These are phyloP conservation scores for Neodidymelliopsis sp. DNA, from an alignment of 2,329 filamentous ascomycete species.

Conservation along the genomic window DNA sequence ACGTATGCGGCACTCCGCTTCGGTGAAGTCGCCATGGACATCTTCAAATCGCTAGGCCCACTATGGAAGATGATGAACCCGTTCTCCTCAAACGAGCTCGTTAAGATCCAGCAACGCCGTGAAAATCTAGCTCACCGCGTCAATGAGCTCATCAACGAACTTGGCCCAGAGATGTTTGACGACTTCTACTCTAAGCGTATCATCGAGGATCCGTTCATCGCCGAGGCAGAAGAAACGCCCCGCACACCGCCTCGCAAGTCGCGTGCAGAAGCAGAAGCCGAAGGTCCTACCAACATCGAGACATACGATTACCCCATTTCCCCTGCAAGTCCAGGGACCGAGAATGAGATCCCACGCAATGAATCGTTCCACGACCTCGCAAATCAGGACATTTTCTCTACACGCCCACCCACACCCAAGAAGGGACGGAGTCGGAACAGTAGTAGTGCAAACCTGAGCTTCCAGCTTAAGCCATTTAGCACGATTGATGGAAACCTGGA, in stretches of 20 bases:
- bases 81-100: slow-evolving; percentile 81
- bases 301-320: slow-evolving; percentile 40
- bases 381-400: slow-evolving; percentile 87
- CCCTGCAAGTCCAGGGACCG: slow-evolving; percentile 29
- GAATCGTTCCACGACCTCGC: slow-evolving; percentile 94
- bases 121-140: slow-evolving; percentile 80
- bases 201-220: slow-evolving; percentile 46
- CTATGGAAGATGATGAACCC: slow-evolving; percentile 86
- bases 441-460: slow-evolving; percentile 61
- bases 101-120: slow-evolving; percentile 76
- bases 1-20: slow-evolving; percentile 94
- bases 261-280: slow-evolving; percentile 22
- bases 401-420: slow-evolving; percentile 81
- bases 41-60: slow-evolving; percentile 90
- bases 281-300: slow-evolving; percentile 27
- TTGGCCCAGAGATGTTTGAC: slow-evolving; percentile 96
- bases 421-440: slow-evolving; percentile 73
- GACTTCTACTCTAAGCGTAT: slow-evolving; percentile 67
- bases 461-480: slow-evolving; percentile 75
- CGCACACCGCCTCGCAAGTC: slow-evolving; percentile 34
- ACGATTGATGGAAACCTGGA: slow-evolving; percentile 74
- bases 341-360: slow-evolving; percentile 70
- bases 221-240: slow-evolving; percentile 26
- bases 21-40: slow-evolving; percentile 98
- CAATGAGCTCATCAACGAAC: slow-evolving; percentile 90